Evolutionary conservation across 192 early-diverging fungal species (phyloP).

Genomic region (Rhizophagus prolifer): DNA sequence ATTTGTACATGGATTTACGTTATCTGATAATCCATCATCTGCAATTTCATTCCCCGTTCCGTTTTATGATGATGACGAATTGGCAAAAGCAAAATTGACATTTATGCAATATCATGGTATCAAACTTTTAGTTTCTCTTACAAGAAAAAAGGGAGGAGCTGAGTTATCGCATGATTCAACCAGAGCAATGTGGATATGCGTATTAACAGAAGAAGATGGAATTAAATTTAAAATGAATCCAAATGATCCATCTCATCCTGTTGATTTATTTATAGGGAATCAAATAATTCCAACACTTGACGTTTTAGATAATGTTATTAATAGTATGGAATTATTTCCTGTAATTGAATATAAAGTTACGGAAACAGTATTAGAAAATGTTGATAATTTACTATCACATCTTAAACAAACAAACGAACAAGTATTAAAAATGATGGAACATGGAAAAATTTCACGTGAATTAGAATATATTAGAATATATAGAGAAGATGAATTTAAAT

Average conservation of each 20-base stretch:
- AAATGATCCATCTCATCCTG: not conserved
- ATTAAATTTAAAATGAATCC: slow-evolving; percentile 1
- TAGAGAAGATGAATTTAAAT: slow-evolving; percentile 23
- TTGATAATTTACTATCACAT: slow-evolving; percentile 14
- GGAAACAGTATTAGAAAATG: slow-evolving; percentile 1
- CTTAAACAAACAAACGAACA: slow-evolving; percentile 19
- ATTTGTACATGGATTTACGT: slow-evolving; percentile 68
- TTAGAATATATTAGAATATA: slow-evolving; percentile 26
- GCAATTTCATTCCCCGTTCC: slow-evolving; percentile 19
- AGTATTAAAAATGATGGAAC: slow-evolving; percentile 28
- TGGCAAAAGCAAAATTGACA: slow-evolving; percentile 3
- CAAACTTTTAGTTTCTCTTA: slow-evolving; percentile 17
- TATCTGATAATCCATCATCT: slow-evolving; percentile 49
- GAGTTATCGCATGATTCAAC: slow-evolving; percentile 16
- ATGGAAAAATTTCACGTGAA: slow-evolving; percentile 17
- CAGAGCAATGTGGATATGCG: slow-evolving; percentile 26
- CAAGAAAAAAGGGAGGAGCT: slow-evolving; percentile 17
- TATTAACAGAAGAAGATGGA: slow-evolving; percentile 27
- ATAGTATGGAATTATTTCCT: not conserved
- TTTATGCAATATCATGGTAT: slow-evolving; percentile 29
- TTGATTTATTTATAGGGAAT: slow-evolving; percentile 17
- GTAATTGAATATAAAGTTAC: slow-evolving; percentile 11
- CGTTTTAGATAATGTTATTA: slow-evolving; percentile 8
- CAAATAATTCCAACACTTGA: slow-evolving; percentile 11
- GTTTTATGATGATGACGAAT: slow-evolving; percentile 22